A percentile compares a stretch with the other conserved stretches of the same genome.
phyloP scores from a whole-genome alignment of 2,329 filamentous ascomycete species.

The Sordariomycetes sp. region DNA sequence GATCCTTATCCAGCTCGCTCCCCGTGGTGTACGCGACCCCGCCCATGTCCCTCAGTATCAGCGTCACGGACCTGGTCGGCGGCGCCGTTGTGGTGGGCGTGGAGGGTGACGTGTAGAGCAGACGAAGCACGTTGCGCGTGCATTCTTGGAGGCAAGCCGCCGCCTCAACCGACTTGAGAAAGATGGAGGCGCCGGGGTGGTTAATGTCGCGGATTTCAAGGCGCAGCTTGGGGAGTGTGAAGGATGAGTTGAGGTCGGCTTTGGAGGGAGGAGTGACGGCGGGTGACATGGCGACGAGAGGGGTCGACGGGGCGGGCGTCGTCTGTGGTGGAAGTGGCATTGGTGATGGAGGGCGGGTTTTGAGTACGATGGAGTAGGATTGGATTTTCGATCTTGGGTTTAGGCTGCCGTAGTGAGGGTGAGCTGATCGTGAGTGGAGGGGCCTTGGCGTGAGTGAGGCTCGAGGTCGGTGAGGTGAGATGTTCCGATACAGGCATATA shows the following conservation, averaged over 20 bases:
- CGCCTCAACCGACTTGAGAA: conserved; percentile 59
- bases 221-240: conserved; percentile 45
- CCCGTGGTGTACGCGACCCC: conserved; percentile 89
- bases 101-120: conserved; percentile 55
- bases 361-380: too few relatives aligned
- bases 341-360: conserved; percentile 1
- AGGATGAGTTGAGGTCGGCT: conserved; percentile 11
- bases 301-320: conserved; percentile 12
- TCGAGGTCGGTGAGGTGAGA: too few relatives aligned
- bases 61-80: conserved; percentile 74
- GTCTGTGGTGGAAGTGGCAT: conserved; percentile 12
- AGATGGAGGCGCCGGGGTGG: conserved; percentile 53
- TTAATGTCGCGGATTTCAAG: conserved; percentile 49
- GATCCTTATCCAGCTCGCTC: conserved; percentile 67
- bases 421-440: too few relatives aligned
- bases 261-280: conserved; percentile 8
- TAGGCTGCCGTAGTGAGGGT: too few relatives aligned
- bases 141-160: conserved; percentile 51
- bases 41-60: conserved; percentile 68
- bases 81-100: conserved; percentile 33
- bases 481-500: too few relatives aligned
- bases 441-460: too few relatives aligned
- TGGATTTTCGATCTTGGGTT: too few relatives aligned
- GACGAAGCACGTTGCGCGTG: conserved; percentile 57
- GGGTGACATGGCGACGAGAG: conserved; percentile 15